Conservation (phyloP, 345 rosid species). For the Mallotus nudiflorus region DNA sequence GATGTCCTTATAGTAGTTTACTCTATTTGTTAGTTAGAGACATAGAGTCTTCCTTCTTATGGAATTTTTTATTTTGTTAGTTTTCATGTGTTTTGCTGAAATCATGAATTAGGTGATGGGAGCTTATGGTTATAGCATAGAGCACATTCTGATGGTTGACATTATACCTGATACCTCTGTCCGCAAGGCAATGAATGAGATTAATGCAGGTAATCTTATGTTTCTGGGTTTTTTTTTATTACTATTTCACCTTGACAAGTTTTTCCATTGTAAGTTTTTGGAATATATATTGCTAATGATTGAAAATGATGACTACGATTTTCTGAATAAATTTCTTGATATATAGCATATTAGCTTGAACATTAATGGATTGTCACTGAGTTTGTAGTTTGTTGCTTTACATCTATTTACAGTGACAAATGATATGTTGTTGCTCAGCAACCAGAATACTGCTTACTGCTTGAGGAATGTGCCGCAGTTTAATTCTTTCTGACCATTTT, state of each 20-base stretch:
- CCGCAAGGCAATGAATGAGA: constrained; percentile 97
- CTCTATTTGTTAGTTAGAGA: too few relatives aligned
- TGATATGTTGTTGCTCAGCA: not conserved
- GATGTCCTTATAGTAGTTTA: too few relatives aligned
- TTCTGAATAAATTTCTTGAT: not conserved
- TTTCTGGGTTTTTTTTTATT: not conserved
- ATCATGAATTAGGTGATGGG: constrained; percentile 71
- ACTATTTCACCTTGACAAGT: not conserved
- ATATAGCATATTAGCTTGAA: not conserved
- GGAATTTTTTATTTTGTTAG: not conserved
- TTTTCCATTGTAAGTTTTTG: not conserved
- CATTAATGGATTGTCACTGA: not conserved
- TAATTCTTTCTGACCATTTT: not conserved
- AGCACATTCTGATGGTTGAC: constrained; percentile 97
- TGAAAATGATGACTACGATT: not conserved
- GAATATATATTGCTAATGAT: not conserved
- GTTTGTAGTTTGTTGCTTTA: not conserved
- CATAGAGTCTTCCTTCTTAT: too few relatives aligned
- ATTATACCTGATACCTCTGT: constrained; percentile 88
- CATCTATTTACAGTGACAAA: not conserved
- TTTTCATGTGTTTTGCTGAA: constrained; percentile 10
- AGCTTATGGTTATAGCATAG: constrained; percentile 92
- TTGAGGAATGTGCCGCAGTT: not conserved
- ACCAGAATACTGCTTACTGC: not conserved
- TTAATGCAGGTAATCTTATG: constrained; percentile 78